These are phyloP conservation scores for Sesbania bispinosa DNA, from an alignment of 306 rosid genomes.

Conservation along the genomic window DNA sequence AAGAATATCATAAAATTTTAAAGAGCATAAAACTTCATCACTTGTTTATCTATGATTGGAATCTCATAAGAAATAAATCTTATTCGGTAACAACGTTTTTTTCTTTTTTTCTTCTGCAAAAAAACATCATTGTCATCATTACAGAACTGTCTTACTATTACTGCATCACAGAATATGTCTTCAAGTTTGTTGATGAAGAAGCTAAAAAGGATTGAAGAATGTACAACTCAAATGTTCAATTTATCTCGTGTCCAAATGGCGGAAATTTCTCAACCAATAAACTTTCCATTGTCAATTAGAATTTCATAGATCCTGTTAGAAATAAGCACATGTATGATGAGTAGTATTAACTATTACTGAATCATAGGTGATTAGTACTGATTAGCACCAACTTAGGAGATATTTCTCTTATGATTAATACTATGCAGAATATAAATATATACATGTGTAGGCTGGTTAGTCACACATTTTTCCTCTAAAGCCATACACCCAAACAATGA, in stretches of 20 bases:
- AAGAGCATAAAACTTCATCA: conserved; percentile 5
- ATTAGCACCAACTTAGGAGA: not conserved
- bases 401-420: not conserved
- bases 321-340: not conserved
- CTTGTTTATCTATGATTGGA: conserved; percentile 3
- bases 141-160: not conserved
- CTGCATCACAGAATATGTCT: not conserved
- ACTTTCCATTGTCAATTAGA: not conserved
- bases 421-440: not conserved
- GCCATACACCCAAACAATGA: conserved; percentile 6
- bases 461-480: not conserved
- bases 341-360: not conserved
- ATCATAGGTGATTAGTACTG: not conserved
- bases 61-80: not conserved
- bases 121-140: not conserved
- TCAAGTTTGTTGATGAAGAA: not conserved
- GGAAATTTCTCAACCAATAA: not conserved
- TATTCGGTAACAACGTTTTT: not conserved
- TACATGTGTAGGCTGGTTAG: not conserved
- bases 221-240: not conserved
- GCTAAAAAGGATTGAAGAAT: conserved; percentile 13
- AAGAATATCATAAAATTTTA: not conserved
- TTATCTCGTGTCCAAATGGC: conserved; percentile 17
- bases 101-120: conserved; percentile 6
- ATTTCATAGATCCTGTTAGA: not conserved